Evolutionary conservation across 108 stramenopile species (phyloP).

Genomic region (Skeletonema tropicum): DNA sequence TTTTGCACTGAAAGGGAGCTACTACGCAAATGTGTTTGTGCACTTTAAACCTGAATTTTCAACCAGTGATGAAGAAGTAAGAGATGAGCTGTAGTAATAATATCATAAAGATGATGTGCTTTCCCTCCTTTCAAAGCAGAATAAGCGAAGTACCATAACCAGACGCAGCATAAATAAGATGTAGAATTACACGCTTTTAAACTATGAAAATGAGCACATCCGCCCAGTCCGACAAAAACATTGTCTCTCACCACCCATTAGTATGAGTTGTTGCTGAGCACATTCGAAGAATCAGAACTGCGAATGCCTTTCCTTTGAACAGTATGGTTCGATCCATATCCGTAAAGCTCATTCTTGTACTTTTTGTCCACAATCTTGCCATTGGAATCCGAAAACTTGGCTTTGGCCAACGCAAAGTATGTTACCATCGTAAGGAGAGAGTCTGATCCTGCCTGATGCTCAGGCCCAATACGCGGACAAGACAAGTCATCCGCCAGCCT

Average conservation of each 20-base stretch:
- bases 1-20: conserved; percentile 81
- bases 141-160: no score
- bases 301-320: conserved; percentile 32
- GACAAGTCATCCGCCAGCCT: conserved; percentile 90
- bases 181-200: conserved; percentile 2
- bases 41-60: conserved; percentile 64
- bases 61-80: background rate
- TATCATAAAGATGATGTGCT: background rate
- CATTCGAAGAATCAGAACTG: conserved; percentile 1
- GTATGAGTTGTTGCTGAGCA: background rate
- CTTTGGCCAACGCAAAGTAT: conserved; percentile 91
- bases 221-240: background rate
- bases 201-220: conserved; percentile 5
- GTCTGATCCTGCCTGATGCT: conserved; percentile 99
- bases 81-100: background rate
- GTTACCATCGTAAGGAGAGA: conserved; percentile 93
- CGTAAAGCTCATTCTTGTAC: conserved; percentile 90
- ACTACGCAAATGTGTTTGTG: conserved; percentile 87
- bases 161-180: no score
- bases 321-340: conserved; percentile 89
- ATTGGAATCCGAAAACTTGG: conserved; percentile 65
- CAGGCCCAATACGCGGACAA: conserved; percentile 95
- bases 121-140: no score
- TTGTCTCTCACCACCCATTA: background rate
- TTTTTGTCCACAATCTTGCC: conserved; percentile 75